Evolutionary conservation across 768 basidiomycete species (phyloP).

Genomic region (Psilocybe cubensis): DNA sequence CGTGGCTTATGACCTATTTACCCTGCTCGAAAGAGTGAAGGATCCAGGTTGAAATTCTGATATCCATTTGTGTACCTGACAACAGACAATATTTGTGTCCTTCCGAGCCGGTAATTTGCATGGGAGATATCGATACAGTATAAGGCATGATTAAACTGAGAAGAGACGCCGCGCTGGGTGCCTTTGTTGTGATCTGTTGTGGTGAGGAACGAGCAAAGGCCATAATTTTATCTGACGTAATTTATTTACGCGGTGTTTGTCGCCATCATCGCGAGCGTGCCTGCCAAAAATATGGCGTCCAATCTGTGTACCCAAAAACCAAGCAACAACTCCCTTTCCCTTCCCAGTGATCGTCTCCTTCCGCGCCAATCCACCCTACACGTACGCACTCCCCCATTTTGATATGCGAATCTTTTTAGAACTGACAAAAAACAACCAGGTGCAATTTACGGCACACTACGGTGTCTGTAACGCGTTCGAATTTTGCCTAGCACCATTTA

Average conservation of each 20-base stretch:
- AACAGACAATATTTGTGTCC: neutral
- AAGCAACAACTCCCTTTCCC: neutral
- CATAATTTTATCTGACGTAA: too few relatives aligned
- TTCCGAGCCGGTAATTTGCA: neutral
- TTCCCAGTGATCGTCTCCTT: neutral
- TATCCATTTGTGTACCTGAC: neutral
- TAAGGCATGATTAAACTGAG: neutral
- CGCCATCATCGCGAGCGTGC: neutral
- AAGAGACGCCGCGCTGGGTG: neutral
- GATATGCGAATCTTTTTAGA: too few relatives aligned
- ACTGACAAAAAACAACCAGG: too few relatives aligned
- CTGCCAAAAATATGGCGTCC: neutral
- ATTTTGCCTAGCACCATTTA: neutral
- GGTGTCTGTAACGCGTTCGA: neutral
- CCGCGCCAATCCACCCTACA: neutral
- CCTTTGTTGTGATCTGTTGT: too few relatives aligned
- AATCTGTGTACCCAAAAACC: neutral
- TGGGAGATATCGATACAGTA: neutral
- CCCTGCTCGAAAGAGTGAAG: too few relatives aligned
- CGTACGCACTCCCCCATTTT: neutral
- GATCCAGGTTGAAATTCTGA: neutral
- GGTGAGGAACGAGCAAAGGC: too few relatives aligned
- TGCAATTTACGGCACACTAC: neutral
- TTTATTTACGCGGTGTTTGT: constrained; percentile 3
- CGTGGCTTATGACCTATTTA: too few relatives aligned